Evolutionary conservation across 176 grass and related monocot genomes (phyloP).

Genomic region (Avena eriantha): DNA sequence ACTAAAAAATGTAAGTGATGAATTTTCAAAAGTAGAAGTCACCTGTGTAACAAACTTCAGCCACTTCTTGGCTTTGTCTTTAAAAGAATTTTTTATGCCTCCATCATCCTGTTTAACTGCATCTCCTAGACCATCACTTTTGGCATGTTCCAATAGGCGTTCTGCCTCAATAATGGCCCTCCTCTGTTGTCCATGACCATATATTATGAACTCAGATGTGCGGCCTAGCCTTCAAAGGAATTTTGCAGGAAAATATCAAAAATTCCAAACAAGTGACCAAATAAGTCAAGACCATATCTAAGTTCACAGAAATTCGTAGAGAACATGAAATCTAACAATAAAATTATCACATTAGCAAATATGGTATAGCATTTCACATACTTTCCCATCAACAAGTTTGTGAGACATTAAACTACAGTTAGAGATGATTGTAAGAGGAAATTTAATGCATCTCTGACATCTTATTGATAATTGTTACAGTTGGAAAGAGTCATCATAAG

Average conservation of each 20-base stretch:
- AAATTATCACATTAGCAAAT: constrained; percentile 16
- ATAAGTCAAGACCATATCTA: constrained; percentile 43
- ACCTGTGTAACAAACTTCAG: constrained; percentile 92
- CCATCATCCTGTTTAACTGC: constrained; percentile 50
- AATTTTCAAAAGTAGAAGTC: constrained; percentile 37
- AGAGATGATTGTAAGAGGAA: constrained; percentile 30
- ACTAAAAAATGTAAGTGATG: constrained; percentile 23
- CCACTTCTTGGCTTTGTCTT: constrained; percentile 95
- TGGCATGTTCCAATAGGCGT: constrained; percentile 65
- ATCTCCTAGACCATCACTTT: constrained; percentile 46
- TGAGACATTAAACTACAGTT: background rate
- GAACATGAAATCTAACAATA: constrained; percentile 27
- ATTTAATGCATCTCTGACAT: constrained; percentile 28
- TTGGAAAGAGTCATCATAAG: constrained; percentile 30
- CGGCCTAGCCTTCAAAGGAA: constrained; percentile 69
- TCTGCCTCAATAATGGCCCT: constrained; percentile 84
- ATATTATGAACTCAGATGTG: constrained; percentile 89
- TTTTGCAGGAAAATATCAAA: constrained; percentile 38
- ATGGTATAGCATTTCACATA: constrained; percentile 24
- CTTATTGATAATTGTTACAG: constrained; percentile 5
- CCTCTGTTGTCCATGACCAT: constrained; percentile 92
- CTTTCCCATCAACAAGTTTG: constrained; percentile 10
- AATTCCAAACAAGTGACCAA: background rate
- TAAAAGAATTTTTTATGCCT: constrained; percentile 67
- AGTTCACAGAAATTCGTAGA: background rate